phyloP scores from a whole-genome alignment of 2,329 filamentous ascomycete species.

The Albifimbria verrucaria region DNA sequence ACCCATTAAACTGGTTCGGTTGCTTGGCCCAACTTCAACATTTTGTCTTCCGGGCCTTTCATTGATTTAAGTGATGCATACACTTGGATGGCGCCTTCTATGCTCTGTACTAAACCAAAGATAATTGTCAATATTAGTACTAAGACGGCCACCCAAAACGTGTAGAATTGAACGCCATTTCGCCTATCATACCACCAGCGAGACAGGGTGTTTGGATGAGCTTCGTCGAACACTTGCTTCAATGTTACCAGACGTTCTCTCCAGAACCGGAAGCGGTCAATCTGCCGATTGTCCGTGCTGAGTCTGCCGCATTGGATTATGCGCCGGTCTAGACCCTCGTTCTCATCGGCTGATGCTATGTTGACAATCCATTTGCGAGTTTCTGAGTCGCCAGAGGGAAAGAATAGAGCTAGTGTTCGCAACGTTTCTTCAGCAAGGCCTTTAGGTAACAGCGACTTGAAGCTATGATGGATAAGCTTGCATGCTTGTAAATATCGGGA shows the following conservation, averaged over 20 bases:
- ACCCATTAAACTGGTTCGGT: no score
- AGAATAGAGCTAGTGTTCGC: conserved; percentile 31
- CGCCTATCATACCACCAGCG: conserved; percentile 42
- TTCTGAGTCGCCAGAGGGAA: conserved; percentile 24
- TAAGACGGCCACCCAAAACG: conserved; percentile 39
- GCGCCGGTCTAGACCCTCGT: neutral
- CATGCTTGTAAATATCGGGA: neutral
- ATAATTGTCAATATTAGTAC: conserved; percentile 26
- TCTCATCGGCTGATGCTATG: neutral
- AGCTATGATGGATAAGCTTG: neutral
- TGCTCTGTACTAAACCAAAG: conserved; percentile 37
- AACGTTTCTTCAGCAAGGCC: conserved; percentile 33
- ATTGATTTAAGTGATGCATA: conserved; percentile 16
- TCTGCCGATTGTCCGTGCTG: conserved; percentile 15
- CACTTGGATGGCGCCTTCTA: conserved; percentile 39
- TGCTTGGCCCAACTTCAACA: no score
- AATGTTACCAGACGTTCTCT: conserved; percentile 38
- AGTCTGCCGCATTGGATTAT: conserved; percentile 24
- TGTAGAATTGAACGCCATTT: conserved; percentile 41
- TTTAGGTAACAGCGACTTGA: conserved; percentile 20
- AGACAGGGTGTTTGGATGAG: conserved; percentile 26
- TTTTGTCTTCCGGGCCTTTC: neutral
- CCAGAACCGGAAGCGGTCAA: conserved; percentile 31
- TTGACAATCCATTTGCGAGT: conserved; percentile 19
- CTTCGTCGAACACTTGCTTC: conserved; percentile 38